phyloP scores from a whole-genome alignment of 371 early-diverging fungal species.

The Mortierella sp. region DNA sequence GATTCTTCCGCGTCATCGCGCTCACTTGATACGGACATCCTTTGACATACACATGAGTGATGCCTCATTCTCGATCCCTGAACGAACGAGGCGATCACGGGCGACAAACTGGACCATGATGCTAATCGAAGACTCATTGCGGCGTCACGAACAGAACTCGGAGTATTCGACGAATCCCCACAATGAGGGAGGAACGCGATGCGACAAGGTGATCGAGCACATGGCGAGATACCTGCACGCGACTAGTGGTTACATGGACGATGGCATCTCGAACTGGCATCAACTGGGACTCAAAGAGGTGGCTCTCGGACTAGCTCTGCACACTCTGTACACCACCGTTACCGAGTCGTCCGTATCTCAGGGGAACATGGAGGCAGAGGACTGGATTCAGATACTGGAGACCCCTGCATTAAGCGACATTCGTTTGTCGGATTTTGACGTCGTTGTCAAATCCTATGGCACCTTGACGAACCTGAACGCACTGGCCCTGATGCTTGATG shows the following conservation, averaged over 20 bases:
- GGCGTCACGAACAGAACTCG: conserved; percentile 4
- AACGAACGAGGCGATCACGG: background rate
- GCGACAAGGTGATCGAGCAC: conserved; percentile 14
- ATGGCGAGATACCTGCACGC: conserved; percentile 15
- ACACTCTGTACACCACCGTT: conserved; percentile 29
- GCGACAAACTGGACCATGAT: conserved; percentile 12
- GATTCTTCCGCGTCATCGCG: conserved; percentile 24
- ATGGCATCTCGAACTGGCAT: background rate
- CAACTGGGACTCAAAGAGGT: conserved; percentile 3
- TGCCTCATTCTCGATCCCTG: background rate
- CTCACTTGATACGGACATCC: conserved; percentile 12
- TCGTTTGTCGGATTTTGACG: conserved; percentile 19
- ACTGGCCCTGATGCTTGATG: conserved; percentile 31
- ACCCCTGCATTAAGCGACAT: background rate
- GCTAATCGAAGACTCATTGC: conserved; percentile 33
- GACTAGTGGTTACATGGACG: background rate
- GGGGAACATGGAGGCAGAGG: background rate
- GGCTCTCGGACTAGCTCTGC: conserved; percentile 22
- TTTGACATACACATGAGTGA: conserved; percentile 17
- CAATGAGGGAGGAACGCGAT: background rate
- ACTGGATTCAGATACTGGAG: conserved; percentile 14
- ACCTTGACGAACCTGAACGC: conserved; percentile 28
- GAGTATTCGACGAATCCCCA: background rate
- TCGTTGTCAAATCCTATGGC: conserved; percentile 20
- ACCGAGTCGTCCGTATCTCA: conserved; percentile 1